Percentiles rank a stretch among this genome's conserved stretches.
These are phyloP conservation scores for Tremella fuciformis DNA, from an alignment of 768 basidiomycete species.

Conservation along the genomic window DNA sequence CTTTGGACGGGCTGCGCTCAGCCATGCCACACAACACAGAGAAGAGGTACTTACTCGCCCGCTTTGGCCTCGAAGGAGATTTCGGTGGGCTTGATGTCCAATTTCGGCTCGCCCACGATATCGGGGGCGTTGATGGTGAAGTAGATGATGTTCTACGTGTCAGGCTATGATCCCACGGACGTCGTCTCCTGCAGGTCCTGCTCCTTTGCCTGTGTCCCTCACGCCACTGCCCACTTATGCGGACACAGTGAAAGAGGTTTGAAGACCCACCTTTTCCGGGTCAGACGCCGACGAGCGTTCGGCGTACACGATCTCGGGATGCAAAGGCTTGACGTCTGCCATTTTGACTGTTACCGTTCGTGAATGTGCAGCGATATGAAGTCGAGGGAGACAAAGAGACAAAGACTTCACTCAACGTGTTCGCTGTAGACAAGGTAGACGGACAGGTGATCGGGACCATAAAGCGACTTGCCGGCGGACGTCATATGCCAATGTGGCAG, in stretches of 20 bases:
- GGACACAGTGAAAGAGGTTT: too few species aligned
- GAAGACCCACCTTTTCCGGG: slow-evolving; percentile 64
- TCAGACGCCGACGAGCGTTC: slow-evolving; percentile 73
- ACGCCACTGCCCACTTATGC: too few species aligned
- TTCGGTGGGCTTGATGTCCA: slow-evolving; percentile 48
- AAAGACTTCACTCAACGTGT: too few species aligned
- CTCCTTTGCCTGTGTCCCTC: too few species aligned
- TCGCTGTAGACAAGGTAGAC: too few species aligned
- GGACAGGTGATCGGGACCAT: too few species aligned
- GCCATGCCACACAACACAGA: background rate
- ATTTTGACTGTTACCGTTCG: slow-evolving; percentile 24
- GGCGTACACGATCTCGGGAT: slow-evolving; percentile 93
- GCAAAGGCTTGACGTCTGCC: slow-evolving; percentile 47
- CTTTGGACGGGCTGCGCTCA: slow-evolving; percentile 48
- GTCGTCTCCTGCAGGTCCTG: too few species aligned
- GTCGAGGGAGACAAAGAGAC: too few species aligned
- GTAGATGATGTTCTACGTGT: slow-evolving; percentile 74
- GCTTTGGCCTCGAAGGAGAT: slow-evolving; percentile 53
- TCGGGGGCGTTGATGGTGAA: slow-evolving; percentile 59
- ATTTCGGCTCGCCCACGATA: slow-evolving; percentile 50
- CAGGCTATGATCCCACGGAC: slow-evolving; percentile 3
- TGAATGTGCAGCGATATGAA: too few species aligned
- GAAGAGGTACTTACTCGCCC: slow-evolving; percentile 42
- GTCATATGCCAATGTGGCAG: too few species aligned
- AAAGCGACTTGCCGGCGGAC: too few species aligned